These are phyloP conservation scores for Oropetium thomaeum DNA, from an alignment of 176 grass and related monocot species.

Conservation along the genomic window DNA sequence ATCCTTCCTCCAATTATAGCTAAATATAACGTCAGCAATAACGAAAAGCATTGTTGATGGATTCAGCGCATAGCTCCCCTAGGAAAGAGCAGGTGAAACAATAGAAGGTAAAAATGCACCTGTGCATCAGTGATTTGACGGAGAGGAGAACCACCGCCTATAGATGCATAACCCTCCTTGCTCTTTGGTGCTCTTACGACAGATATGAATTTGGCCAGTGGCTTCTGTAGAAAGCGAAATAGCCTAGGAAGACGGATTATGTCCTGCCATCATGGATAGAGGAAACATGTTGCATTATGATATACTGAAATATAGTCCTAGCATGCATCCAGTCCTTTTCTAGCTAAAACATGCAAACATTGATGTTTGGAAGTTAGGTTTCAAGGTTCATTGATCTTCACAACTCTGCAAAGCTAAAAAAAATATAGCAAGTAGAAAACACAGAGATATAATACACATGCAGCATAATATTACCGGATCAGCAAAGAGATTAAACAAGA, in stretches of 20 bases:
- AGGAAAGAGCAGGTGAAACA: neutral
- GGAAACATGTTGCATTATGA: constrained; percentile 12
- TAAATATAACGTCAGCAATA: neutral
- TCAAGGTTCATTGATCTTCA: neutral
- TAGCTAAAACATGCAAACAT: constrained; percentile 1
- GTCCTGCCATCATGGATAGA: constrained; percentile 60
- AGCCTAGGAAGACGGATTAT: constrained; percentile 94
- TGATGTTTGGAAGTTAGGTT: constrained; percentile 4
- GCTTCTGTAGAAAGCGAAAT: constrained; percentile 96
- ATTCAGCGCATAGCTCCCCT: neutral
- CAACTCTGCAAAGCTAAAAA: neutral
- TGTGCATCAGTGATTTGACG: constrained; percentile 95
- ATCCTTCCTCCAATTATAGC: neutral
- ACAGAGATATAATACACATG: neutral
- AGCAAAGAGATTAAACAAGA: constrained; percentile 97
- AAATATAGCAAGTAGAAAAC: neutral
- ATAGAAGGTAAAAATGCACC: constrained; percentile 27
- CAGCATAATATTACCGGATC: constrained; percentile 70
- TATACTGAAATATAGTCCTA: constrained; percentile 5
- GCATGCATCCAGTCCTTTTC: neutral
- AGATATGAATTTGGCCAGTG: constrained; percentile 96
- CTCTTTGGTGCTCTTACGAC: constrained; percentile 92
- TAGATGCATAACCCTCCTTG: constrained; percentile 99
- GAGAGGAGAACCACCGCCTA: constrained; percentile 97
- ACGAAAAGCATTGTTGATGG: neutral